Evolutionary conservation across 352 stramenopile species (phyloP).

Genomic region (Peronospora tabacina): DNA sequence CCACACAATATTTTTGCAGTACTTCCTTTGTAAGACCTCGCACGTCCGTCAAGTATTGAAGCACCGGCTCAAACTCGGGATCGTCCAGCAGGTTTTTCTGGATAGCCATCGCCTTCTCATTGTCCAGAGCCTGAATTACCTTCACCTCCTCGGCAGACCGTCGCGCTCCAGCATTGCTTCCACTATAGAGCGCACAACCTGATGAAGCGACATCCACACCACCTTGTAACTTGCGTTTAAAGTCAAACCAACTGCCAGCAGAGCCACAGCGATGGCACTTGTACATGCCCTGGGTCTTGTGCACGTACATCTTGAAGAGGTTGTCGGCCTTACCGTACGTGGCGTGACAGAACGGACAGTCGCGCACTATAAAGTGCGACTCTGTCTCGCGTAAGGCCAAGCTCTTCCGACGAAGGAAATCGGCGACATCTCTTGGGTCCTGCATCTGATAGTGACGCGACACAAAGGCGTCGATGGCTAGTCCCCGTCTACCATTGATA

Average conservation of each 20-base stretch:
- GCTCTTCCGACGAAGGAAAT: conserved; percentile 70
- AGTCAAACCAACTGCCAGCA: conserved; percentile 85
- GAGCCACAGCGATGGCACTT: conserved; percentile 87
- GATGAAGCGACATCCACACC: conserved; percentile 45
- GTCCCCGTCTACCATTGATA: conserved; percentile 2
- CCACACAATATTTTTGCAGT: conserved; percentile 85
- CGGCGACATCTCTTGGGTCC: conserved; percentile 52
- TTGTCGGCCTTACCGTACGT: conserved; percentile 80
- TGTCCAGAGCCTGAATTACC: conserved; percentile 73
- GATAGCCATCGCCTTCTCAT: conserved; percentile 77
- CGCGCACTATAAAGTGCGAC: conserved; percentile 69
- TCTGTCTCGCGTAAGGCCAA: conserved; percentile 58
- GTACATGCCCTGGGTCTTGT: conserved; percentile 82
- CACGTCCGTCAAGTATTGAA: conserved; percentile 62
- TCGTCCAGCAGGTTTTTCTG: conserved; percentile 76
- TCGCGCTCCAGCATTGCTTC: conserved; percentile 9
- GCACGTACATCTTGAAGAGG: conserved; percentile 89
- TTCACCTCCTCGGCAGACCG: conserved; percentile 31
- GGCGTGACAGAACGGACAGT: conserved; percentile 85
- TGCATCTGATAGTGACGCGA: conserved; percentile 72
- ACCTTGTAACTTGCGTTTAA: conserved; percentile 73
- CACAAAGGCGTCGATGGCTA: conserved; percentile 52
- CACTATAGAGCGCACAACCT: conserved; percentile 31
- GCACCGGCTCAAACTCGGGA: conserved; percentile 46
- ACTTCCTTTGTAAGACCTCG: conserved; percentile 63